Conservation (phyloP, 176 grass and related monocot genomes). For the Carex littledalei region DNA sequence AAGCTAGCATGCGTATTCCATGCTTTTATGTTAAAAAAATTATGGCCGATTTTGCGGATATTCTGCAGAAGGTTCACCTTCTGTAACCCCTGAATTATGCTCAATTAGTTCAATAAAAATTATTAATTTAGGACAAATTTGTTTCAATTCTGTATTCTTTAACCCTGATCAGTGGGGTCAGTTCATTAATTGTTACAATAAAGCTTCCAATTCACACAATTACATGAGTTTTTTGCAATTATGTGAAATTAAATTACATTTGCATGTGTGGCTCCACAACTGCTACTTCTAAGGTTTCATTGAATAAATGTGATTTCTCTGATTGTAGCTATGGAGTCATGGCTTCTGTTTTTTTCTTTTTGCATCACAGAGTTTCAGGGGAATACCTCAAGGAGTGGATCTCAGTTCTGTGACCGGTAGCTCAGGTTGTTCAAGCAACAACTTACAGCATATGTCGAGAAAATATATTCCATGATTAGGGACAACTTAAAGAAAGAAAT, state of each 20-base stretch:
- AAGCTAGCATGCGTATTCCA: not conserved
- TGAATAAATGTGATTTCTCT: too few species aligned
- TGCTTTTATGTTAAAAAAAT: not conserved
- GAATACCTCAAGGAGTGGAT: slow-evolving; percentile 84
- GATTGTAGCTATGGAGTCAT: too few species aligned
- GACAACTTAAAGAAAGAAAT: slow-evolving; percentile 99
- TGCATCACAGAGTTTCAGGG: slow-evolving; percentile 74
- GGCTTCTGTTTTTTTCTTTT: not conserved
- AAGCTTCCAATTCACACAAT: slow-evolving; percentile 2
- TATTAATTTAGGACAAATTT: not conserved
- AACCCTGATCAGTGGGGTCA: not conserved
- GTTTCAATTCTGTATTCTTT: not conserved
- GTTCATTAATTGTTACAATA: not conserved
- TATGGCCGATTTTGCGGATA: not conserved
- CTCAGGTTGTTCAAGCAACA: slow-evolving; percentile 93
- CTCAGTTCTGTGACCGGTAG: slow-evolving; percentile 71
- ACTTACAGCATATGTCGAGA: slow-evolving; percentile 91
- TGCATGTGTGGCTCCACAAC: too few species aligned
- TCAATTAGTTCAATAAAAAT: not conserved
- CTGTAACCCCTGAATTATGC: too few species aligned
- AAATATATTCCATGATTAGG: slow-evolving; percentile 98
- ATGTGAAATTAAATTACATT: not conserved
- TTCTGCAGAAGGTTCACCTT: too few species aligned
- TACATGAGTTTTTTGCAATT: slow-evolving; percentile 7
- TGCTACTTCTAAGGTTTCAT: too few species aligned